Conservation (phyloP, 257 asterid species). For the Fraxinus excelsior region DNA sequence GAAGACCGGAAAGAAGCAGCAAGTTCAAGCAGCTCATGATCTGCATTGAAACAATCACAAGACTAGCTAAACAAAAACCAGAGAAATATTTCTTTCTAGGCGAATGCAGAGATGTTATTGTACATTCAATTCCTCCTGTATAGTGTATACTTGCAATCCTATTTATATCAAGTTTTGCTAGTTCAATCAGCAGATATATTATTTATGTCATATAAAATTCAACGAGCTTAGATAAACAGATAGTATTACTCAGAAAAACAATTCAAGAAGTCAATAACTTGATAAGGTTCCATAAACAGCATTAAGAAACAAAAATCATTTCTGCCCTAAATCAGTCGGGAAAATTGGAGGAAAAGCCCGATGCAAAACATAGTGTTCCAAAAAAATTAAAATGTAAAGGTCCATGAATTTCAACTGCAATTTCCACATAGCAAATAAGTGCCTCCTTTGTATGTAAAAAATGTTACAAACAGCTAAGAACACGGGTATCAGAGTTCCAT, state of each 20-base stretch:
- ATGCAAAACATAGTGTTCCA: not conserved
- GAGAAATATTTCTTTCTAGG: constrained; percentile 13
- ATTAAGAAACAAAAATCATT: not conserved
- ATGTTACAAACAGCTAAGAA: constrained; percentile 3
- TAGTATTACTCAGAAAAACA: no score
- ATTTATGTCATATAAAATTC: constrained; percentile 5
- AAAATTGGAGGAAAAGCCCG: not conserved
- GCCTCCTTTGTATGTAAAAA: not conserved
- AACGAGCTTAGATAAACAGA: not conserved
- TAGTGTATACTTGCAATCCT: constrained; percentile 14
- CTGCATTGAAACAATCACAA: constrained; percentile 50
- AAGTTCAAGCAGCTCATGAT: constrained; percentile 77
- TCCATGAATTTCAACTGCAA: not conserved
- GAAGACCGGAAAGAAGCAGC: constrained; percentile 82
- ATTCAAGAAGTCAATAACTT: not conserved
- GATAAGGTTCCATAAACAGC: not conserved
- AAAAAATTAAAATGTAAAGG: not conserved
- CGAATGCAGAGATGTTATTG: not conserved
- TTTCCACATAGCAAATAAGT: not conserved
- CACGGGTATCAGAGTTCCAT: constrained; percentile 10
- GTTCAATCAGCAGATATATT: constrained; percentile 3
- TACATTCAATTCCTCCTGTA: constrained; percentile 16
- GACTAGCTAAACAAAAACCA: constrained; percentile 20
- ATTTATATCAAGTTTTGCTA: constrained; percentile 12
- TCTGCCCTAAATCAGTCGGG: not conserved